A percentile compares a stretch with the other conserved stretches of the same genome.
phyloP scores from a whole-genome alignment of 1,284 basidiomycete species.

The Fomes fomentarius region DNA sequence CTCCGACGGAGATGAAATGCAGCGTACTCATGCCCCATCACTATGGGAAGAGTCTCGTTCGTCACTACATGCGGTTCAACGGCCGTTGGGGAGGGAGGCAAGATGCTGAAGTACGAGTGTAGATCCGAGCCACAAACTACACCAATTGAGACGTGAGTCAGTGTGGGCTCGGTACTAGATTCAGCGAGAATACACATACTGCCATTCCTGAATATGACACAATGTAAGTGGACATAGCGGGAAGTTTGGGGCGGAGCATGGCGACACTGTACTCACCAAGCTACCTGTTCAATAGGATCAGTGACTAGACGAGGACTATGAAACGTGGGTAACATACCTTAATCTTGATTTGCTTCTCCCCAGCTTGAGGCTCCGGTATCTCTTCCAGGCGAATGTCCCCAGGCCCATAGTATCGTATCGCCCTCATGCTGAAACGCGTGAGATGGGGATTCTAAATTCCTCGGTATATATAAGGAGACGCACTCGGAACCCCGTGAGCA shows the following conservation, averaged over 20 bases:
- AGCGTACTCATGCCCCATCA: slow-evolving; percentile 37
- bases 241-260: no score
- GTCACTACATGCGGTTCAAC: slow-evolving; percentile 31
- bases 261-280: background rate
- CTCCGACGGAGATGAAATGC: background rate
- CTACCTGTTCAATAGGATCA: background rate
- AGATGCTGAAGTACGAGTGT: slow-evolving; percentile 30
- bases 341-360: slow-evolving; percentile 31
- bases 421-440: slow-evolving; percentile 26
- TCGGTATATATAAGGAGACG: background rate
- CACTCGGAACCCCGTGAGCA: no score
- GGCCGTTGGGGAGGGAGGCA: slow-evolving; percentile 21
- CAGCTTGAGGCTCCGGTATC: slow-evolving; percentile 29
- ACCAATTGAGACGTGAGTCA: no score
- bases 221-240: no score
- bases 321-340: slow-evolving; percentile 24
- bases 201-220: background rate
- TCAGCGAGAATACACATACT: no score
- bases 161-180: no score
- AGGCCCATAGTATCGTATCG: slow-evolving; percentile 36
- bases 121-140: slow-evolving; percentile 33
- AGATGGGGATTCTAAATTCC: background rate
- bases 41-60: slow-evolving; percentile 31
- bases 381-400: slow-evolving; percentile 37
- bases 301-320: background rate